Evolutionary conservation across 2,329 filamentous ascomycete genomes (phyloP).

Genomic region (Aspergillus ochraceoroseus): DNA sequence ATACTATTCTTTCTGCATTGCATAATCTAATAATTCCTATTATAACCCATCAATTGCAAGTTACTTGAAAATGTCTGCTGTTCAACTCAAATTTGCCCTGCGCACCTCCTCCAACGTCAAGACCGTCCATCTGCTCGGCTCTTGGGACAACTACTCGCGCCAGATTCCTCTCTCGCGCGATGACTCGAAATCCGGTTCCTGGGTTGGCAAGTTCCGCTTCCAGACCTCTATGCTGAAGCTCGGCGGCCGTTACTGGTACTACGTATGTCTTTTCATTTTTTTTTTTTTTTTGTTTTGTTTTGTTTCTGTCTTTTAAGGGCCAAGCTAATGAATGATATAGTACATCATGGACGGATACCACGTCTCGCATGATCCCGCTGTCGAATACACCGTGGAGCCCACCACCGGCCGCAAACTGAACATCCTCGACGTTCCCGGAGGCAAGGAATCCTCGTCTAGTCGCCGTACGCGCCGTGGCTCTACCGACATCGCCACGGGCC

Average conservation of each 20-base stretch:
- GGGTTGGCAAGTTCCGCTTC: slow-evolving; percentile 96
- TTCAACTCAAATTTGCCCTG: slow-evolving; percentile 93
- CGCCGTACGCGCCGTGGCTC: slow-evolving; percentile 44
- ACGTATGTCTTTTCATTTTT: slow-evolving; percentile 50
- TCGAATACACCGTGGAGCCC: slow-evolving; percentile 83
- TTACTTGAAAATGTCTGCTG: slow-evolving; percentile 68
- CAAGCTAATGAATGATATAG: slow-evolving; percentile 23
- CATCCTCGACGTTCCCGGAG: slow-evolving; percentile 82
- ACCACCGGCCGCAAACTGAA: slow-evolving; percentile 96
- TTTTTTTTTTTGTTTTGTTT: too few relatives aligned
- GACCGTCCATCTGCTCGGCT: slow-evolving; percentile 94
- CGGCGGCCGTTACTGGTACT: slow-evolving; percentile 98
- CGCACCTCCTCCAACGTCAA: slow-evolving; percentile 95
- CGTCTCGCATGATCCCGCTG: slow-evolving; percentile 90
- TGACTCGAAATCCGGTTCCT: slow-evolving; percentile 77
- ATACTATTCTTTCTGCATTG: slow-evolving; percentile 7
- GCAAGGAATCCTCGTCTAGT: slow-evolving; percentile 42
- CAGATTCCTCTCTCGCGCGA: slow-evolving; percentile 94
- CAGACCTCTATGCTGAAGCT: slow-evolving; percentile 78
- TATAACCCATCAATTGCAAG: slow-evolving; percentile 35
- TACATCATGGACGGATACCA: slow-evolving; percentile 99
- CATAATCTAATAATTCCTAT: slow-evolving; percentile 25
- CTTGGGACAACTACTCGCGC: slow-evolving; percentile 94
- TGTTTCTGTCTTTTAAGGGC: neutral
- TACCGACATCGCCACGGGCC: slow-evolving; percentile 76